phyloP scores from a whole-genome alignment of 2,329 filamentous ascomycete species.

The Leptosphaerulina australis region DNA sequence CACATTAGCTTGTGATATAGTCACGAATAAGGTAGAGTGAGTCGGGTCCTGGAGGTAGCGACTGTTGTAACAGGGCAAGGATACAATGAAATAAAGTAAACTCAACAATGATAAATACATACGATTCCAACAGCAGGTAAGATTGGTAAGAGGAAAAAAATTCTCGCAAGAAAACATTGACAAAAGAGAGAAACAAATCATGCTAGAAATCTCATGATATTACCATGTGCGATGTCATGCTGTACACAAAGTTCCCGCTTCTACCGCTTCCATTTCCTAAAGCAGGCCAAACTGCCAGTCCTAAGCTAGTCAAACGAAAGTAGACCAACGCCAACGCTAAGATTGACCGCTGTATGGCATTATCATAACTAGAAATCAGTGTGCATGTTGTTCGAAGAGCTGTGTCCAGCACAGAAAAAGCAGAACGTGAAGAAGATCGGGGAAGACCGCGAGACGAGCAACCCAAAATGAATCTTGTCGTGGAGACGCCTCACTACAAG shows the following conservation, averaged over 20 bases:
- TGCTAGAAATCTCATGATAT: not conserved
- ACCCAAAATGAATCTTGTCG: not conserved
- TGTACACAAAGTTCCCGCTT: constrained; percentile 1
- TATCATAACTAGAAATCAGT: constrained; percentile 2
- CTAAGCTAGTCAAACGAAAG: constrained; percentile 5
- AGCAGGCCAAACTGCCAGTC: constrained; percentile 6
- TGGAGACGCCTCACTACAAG: constrained; percentile 11
- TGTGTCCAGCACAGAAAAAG: constrained; percentile 18
- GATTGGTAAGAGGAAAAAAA: not conserved
- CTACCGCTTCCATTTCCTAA: constrained; percentile 5
- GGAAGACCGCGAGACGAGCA: constrained; percentile 10
- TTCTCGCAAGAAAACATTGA: no score
- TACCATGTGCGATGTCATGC: constrained; percentile 6
- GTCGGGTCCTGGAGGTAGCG: not conserved
- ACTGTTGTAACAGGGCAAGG: not conserved
- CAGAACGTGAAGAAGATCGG: not conserved
- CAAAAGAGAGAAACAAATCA: not conserved
- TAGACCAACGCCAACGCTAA: constrained; percentile 21
- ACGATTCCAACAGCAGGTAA: not conserved
- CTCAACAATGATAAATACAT: constrained; percentile 6
- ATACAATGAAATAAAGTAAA: not conserved
- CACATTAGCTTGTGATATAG: not conserved
- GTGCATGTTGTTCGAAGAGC: constrained; percentile 10
- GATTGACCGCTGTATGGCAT: constrained; percentile 7
- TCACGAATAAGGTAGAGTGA: not conserved